Conservation (phyloP, 345 rosid genomes). For the Euphorbia tirucalli region DNA sequence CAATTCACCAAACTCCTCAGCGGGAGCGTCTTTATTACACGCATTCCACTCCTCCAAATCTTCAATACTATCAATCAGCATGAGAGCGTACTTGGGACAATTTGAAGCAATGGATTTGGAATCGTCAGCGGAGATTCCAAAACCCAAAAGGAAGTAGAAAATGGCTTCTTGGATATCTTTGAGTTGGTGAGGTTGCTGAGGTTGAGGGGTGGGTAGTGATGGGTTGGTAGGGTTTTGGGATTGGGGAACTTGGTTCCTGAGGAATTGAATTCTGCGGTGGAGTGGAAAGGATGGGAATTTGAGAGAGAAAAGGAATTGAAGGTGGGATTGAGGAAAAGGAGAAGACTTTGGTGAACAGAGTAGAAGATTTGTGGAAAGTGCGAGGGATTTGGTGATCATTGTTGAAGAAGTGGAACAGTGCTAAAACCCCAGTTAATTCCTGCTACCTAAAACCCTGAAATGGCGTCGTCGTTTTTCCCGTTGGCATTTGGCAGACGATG, state of each 20-base stretch:
- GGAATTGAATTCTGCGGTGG: slow-evolving; percentile 5
- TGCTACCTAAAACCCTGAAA: slow-evolving; percentile 2
- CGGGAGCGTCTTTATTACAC: slow-evolving; percentile 36
- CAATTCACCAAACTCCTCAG: slow-evolving; percentile 25
- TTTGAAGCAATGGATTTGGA: slow-evolving; percentile 44
- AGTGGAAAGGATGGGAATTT: slow-evolving; percentile 10
- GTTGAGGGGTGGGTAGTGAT: background rate
- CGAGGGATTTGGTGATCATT: slow-evolving; percentile 28
- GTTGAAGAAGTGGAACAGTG: background rate
- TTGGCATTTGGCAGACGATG: no score
- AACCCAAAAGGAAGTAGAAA: slow-evolving; percentile 43
- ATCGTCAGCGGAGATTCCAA: slow-evolving; percentile 51
- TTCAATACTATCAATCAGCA: slow-evolving; percentile 54
- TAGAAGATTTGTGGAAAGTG: slow-evolving; percentile 20
- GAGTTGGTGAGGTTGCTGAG: slow-evolving; percentile 15
- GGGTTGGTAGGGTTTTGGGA: slow-evolving; percentile 14
- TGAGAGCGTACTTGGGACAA: slow-evolving; percentile 51
- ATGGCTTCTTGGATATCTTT: slow-evolving; percentile 51
- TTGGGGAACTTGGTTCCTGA: slow-evolving; percentile 16
- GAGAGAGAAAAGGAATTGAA: slow-evolving; percentile 1
- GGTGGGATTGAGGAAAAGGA: background rate
- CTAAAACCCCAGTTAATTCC: slow-evolving; percentile 4
- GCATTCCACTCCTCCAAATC: slow-evolving; percentile 79
- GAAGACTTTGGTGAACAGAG: slow-evolving; percentile 14
- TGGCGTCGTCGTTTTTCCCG: no score